Percentiles rank a stretch among this genome's conserved stretches.
Conservation (phyloP, 176 grass and related monocot species). For the Tuctoria greenei region DNA sequence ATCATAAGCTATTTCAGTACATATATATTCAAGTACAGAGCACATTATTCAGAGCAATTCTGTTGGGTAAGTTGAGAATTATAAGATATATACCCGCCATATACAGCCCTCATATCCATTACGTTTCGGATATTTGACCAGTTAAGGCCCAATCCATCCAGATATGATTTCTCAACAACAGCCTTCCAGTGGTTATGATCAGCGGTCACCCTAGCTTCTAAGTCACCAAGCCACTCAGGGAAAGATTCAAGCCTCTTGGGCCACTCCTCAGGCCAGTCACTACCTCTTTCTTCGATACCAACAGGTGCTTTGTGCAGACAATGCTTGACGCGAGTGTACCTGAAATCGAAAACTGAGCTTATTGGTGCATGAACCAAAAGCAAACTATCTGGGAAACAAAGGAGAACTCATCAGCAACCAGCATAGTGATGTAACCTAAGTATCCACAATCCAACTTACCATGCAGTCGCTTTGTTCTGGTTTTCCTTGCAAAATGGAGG, state of each 20-base stretch:
- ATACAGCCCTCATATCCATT: conserved; percentile 92
- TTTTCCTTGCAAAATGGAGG: conserved; percentile 89
- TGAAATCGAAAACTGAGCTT: conserved; percentile 29
- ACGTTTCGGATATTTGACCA: conserved; percentile 86
- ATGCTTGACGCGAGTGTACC: conserved; percentile 76
- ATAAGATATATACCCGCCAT: conserved; percentile 68
- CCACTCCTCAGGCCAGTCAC: conserved; percentile 95
- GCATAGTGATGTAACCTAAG: conserved; percentile 6
- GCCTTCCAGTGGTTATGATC: conserved; percentile 82
- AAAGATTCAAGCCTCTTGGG: conserved; percentile 78
- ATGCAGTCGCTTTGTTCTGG: conserved; percentile 73
- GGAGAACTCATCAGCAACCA: not conserved
- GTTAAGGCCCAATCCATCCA: conserved; percentile 81
- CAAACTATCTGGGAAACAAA: conserved; percentile 11
- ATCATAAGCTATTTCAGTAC: conserved; percentile 24
- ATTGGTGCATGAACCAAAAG: conserved; percentile 24
- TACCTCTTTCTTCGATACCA: conserved; percentile 85
- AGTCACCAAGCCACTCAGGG: conserved; percentile 84
- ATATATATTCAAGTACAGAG: conserved; percentile 7
- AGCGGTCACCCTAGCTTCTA: conserved; percentile 53
- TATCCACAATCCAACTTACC: conserved; percentile 45
- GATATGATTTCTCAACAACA: conserved; percentile 85
- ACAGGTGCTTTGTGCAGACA: conserved; percentile 85
- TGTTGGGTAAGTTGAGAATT: not conserved
- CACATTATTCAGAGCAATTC: not conserved